phyloP scores from a whole-genome alignment of 192 early-diverging fungal species.

The Phlyctochytrium arcticum region DNA sequence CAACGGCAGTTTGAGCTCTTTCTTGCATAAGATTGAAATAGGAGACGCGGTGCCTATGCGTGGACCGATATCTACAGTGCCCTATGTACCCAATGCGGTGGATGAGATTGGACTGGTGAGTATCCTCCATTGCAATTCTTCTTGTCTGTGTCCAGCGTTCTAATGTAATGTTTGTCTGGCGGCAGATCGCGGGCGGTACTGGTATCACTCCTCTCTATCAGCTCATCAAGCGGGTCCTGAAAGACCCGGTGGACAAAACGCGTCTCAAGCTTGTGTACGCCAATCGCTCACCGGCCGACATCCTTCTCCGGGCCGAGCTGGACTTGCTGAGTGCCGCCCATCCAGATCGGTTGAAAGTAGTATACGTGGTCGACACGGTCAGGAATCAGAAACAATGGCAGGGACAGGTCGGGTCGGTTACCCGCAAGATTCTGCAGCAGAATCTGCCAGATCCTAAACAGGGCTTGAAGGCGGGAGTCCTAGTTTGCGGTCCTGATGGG shows the following conservation, averaged over 20 bases:
- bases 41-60: constrained; percentile 69
- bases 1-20: constrained; percentile 62
- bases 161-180: background rate
- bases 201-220: constrained; percentile 93
- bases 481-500: constrained; percentile 56
- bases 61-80: constrained; percentile 71
- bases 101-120: constrained; percentile 74
- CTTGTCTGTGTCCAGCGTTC: background rate
- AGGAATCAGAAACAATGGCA: background rate
- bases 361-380: constrained; percentile 75
- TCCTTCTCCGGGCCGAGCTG: constrained; percentile 77
- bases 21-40: constrained; percentile 53
- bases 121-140: constrained; percentile 53
- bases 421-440: constrained; percentile 39
- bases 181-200: constrained; percentile 83
- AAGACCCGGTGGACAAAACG: constrained; percentile 84
- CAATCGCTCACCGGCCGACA: constrained; percentile 83
- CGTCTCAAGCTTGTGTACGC: constrained; percentile 80
- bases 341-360: constrained; percentile 68
- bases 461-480: constrained; percentile 46
- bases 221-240: constrained; percentile 79
- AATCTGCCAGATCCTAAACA: constrained; percentile 41
- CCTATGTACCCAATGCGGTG: constrained; percentile 59
- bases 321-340: constrained; percentile 67
- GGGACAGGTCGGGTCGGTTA: constrained; percentile 16